Percentiles rank a stretch among this genome's conserved stretches.
phyloP scores from a whole-genome alignment of 768 basidiomycete species.

The Nidularia pulvinata region DNA sequence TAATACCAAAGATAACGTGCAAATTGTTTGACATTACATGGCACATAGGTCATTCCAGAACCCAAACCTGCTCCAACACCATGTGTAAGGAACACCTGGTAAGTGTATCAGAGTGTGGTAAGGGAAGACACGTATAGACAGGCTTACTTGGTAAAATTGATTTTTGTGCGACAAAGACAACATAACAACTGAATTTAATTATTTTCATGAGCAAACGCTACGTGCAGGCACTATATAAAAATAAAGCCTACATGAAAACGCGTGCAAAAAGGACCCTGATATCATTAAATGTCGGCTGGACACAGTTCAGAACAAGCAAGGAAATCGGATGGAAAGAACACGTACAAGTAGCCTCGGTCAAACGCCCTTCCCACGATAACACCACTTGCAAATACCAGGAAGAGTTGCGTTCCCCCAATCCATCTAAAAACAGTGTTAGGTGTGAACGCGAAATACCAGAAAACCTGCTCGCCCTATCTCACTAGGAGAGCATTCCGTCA shows the following conservation, averaged over 20 bases:
- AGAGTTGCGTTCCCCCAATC: conserved; percentile 35
- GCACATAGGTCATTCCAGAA: conserved; percentile 36
- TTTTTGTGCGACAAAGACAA: conserved; percentile 27
- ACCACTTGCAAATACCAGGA: conserved; percentile 35
- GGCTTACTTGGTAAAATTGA: conserved; percentile 28
- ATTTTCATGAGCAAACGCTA: not conserved
- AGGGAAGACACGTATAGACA: no score
- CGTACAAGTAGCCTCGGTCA: conserved; percentile 42
- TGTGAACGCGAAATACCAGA: not conserved
- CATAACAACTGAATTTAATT: conserved; percentile 20
- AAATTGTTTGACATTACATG: conserved; percentile 4
- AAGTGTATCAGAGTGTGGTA: no score
- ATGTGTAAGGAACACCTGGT: not conserved
- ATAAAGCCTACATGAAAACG: not conserved
- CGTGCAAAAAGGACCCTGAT: no score
- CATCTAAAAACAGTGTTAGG: not conserved
- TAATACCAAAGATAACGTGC: not conserved
- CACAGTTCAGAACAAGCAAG: no score
- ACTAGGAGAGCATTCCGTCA: conserved; percentile 12
- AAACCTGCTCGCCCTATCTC: conserved; percentile 9
- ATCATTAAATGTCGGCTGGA: no score
- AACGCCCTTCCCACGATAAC: conserved; percentile 34
- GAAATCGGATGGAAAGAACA: not conserved
- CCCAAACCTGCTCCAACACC: conserved; percentile 16
- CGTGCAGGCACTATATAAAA: not conserved